These are phyloP conservation scores for Erodium maritimum DNA, from an alignment of 345 rosid species.

Conservation along the genomic window DNA sequence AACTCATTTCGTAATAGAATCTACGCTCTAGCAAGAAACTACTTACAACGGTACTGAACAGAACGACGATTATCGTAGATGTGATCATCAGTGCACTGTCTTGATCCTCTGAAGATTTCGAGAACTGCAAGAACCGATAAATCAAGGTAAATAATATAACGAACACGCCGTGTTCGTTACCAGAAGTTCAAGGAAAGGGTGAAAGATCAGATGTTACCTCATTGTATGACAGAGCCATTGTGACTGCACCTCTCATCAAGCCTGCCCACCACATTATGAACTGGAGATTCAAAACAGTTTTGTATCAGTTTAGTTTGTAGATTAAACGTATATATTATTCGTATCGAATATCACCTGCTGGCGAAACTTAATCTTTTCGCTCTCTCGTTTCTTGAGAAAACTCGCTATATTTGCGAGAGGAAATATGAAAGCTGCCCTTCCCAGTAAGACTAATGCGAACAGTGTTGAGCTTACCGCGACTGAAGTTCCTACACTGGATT, in stretches of 20 bases:
- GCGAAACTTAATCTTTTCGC: slow-evolving; percentile 28
- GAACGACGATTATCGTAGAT: slow-evolving; percentile 47
- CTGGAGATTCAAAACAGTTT: slow-evolving; percentile 24
- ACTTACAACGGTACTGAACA: slow-evolving; percentile 58
- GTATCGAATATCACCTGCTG: slow-evolving; percentile 30
- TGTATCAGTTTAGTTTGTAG: not conserved
- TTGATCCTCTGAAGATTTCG: slow-evolving; percentile 1
- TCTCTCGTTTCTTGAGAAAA: slow-evolving; percentile 14
- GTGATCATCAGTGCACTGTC: slow-evolving; percentile 42
- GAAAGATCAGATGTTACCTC: slow-evolving; percentile 17
- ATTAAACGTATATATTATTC: too few species aligned
- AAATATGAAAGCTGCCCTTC: slow-evolving; percentile 56
- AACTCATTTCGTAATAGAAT: too few species aligned
- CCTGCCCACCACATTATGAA: slow-evolving; percentile 79
- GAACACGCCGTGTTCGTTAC: not conserved
- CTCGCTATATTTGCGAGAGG: slow-evolving; percentile 40
- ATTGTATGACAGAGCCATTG: slow-evolving; percentile 51
- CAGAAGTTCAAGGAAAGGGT: not conserved
- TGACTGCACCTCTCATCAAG: slow-evolving; percentile 67
- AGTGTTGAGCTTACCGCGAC: slow-evolving; percentile 42
- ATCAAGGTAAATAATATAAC: not conserved
- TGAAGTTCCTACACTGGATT: slow-evolving; percentile 32
- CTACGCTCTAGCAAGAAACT: too few species aligned
- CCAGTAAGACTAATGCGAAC: slow-evolving; percentile 36
- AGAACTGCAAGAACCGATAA: slow-evolving; percentile 29